Evolutionary conservation across 495 filamentous ascomycete species (phyloP), one percentile per base, ranked within the genome.

Genomic region (Penicillium silybi): DNA sequence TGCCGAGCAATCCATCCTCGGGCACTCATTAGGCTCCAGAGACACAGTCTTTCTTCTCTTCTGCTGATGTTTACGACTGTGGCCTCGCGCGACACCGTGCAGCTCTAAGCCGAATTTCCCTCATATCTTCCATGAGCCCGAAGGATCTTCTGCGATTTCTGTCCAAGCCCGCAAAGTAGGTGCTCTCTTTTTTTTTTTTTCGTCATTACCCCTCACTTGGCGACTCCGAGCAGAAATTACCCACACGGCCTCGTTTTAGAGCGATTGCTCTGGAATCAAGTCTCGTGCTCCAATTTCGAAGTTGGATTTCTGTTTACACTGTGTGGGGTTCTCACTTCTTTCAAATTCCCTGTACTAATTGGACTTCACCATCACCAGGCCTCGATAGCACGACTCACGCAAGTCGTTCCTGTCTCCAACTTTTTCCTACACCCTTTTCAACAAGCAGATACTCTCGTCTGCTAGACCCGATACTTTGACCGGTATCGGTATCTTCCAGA

Each of bases 131-230:
- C 81, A 97, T 96, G 92, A 92, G 82, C 85, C 85, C 84, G 71
- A 85, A 84, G 77, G 90, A 96, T 71, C 85, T 96, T 60, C 82
- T 97, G 64, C 89, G 90, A 76, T 91, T 96, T 77, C 82, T 97
- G 57, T 96, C 89, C 54, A 95, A 95, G 79, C 92, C 91, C 63
- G 90, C 89, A 67, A 96, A 96, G 92, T 97, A 72, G 70, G 87
- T 77, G 16, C 38, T 46, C 37, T 17, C 44, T 40, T 41, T 44
- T 40, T 26, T 25, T 48, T 49, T 40, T 35, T 46, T 48, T 27
- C 46, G 57, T 46, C 45, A 41, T 37, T 51, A 51, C 48, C 48
- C 48, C 48, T 51, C 48, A 51, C 19, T 10, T 16, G 29, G 34
- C n/a, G 41, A 2, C 26, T 20, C 16, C 47, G 38, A 49, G 25